Evolutionary conservation across 164 flowering plant genomes (phyloP).

Genomic region (Tetrastigma voinierianum): DNA sequence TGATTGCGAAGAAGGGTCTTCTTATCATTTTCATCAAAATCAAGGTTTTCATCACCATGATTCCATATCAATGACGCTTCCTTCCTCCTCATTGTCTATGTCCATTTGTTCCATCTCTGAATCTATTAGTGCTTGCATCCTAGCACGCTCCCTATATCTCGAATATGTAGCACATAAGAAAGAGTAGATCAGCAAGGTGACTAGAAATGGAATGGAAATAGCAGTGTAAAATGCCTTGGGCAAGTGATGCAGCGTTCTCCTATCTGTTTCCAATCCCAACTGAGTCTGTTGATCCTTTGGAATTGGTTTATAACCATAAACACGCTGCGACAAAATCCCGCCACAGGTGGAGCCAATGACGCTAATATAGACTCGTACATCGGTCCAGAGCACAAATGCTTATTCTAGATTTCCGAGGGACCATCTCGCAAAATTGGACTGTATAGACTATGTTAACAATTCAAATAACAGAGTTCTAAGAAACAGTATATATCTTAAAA

Average conservation of each 20-base stretch:
- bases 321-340: slow-evolving; percentile 30
- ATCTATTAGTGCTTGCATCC: slow-evolving; percentile 22
- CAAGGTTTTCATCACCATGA: slow-evolving; percentile 10
- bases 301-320: slow-evolving; percentile 26
- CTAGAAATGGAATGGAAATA: slow-evolving; percentile 18
- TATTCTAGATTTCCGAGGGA: slow-evolving; percentile 29
- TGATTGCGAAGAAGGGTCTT: slow-evolving; percentile 14
- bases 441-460: not conserved
- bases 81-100: slow-evolving; percentile 6
- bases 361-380: slow-evolving; percentile 26
- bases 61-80: slow-evolving; percentile 8
- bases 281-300: slow-evolving; percentile 17
- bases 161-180: slow-evolving; percentile 33
- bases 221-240: slow-evolving; percentile 30
- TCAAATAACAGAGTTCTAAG: too few relatives aligned
- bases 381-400: slow-evolving; percentile 30
- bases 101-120: slow-evolving; percentile 22
- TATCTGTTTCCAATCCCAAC: slow-evolving; percentile 17
- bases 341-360: slow-evolving; percentile 31
- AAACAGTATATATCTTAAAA: too few relatives aligned
- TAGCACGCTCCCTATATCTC: slow-evolving; percentile 29
- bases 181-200: slow-evolving; percentile 27
- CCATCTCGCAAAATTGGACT: slow-evolving; percentile 46
- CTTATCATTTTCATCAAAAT: slow-evolving; percentile 21
- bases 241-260: slow-evolving; percentile 27